These are phyloP conservation scores for Dendryphion nanum DNA, from an alignment of 2,329 filamentous ascomycete species.

Conservation along the genomic window DNA sequence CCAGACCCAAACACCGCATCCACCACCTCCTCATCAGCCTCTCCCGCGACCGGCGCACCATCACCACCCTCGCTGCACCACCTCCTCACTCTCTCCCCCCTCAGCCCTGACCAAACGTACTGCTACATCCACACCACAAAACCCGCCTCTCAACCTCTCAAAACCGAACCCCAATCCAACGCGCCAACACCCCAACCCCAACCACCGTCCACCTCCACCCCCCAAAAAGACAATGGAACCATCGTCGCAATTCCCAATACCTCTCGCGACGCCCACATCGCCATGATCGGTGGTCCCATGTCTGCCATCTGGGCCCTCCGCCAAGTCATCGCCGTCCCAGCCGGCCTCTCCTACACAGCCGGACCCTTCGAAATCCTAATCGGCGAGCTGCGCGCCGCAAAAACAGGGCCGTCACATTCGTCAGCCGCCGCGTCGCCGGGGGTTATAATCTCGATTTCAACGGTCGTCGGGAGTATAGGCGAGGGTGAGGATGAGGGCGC, in stretches of 20 bases:
- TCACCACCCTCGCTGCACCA: slow-evolving; percentile 25
- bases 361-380: slow-evolving; percentile 27
- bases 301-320: slow-evolving; percentile 28
- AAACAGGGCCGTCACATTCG: slow-evolving; percentile 14
- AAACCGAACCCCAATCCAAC: slow-evolving; percentile 2
- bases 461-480: slow-evolving; percentile 7
- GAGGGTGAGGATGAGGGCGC: slow-evolving; percentile 7
- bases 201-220: background rate
- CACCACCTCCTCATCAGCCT: too few relatives aligned
- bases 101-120: slow-evolving; percentile 20
- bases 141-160: background rate
- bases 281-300: slow-evolving; percentile 18
- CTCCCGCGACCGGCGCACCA: background rate
- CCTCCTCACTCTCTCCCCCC: slow-evolving; percentile 24
- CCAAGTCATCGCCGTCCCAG: slow-evolving; percentile 18
- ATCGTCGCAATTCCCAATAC: slow-evolving; percentile 23
- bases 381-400: slow-evolving; percentile 22
- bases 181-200: slow-evolving; percentile 3
- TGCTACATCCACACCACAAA: slow-evolving; percentile 18
- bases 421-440: slow-evolving; percentile 16
- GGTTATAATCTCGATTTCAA: slow-evolving; percentile 28
- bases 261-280: slow-evolving; percentile 21
- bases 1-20: background rate
- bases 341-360: slow-evolving; percentile 19
- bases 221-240: slow-evolving; percentile 3